Conservation (phyloP, 2,329 filamentous ascomycete species). For the Fusarium avenaceum region DNA sequence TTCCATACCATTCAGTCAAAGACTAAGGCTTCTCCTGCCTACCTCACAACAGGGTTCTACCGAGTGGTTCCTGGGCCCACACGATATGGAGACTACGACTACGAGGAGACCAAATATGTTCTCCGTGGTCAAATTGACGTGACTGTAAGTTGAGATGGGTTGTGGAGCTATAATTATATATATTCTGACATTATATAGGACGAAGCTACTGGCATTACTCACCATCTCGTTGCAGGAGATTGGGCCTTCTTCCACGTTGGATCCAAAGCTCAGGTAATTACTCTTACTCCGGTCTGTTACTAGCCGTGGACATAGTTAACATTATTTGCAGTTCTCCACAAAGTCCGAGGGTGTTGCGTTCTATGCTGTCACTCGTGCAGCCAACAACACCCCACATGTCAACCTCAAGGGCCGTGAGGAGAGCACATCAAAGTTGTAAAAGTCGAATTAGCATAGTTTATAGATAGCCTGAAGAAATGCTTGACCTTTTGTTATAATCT, state of each 20-base stretch:
- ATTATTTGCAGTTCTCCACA: slow-evolving; percentile 19
- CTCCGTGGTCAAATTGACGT: slow-evolving; percentile 34
- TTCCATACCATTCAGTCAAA: slow-evolving; percentile 31
- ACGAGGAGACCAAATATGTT: slow-evolving; percentile 40
- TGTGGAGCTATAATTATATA: background rate
- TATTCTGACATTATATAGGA: slow-evolving; percentile 13
- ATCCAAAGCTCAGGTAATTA: slow-evolving; percentile 32
- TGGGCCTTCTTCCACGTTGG: slow-evolving; percentile 41
- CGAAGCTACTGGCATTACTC: slow-evolving; percentile 36
- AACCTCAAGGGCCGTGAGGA: slow-evolving; percentile 12
- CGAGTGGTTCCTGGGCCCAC: slow-evolving; percentile 35
- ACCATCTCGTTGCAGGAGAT: slow-evolving; percentile 39
- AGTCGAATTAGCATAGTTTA: background rate
- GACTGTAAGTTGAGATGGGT: slow-evolving; percentile 4
- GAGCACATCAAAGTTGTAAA: slow-evolving; percentile 12
- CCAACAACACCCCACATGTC: background rate
- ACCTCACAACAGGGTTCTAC: slow-evolving; percentile 36
- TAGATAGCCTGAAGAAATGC: no score
- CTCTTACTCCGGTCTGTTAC: accelerated
- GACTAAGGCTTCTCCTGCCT: slow-evolving; percentile 9
- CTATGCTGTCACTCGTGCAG: slow-evolving; percentile 30
- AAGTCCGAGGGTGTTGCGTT: slow-evolving; percentile 30
- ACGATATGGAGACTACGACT: slow-evolving; percentile 34
- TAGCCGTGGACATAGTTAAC: background rate
- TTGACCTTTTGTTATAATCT: background rate